Evolutionary conservation across 2,329 filamentous ascomycete genomes (phyloP), one percentile per base, ranked within the genome.

Genomic region (Aspergillus persii): DNA sequence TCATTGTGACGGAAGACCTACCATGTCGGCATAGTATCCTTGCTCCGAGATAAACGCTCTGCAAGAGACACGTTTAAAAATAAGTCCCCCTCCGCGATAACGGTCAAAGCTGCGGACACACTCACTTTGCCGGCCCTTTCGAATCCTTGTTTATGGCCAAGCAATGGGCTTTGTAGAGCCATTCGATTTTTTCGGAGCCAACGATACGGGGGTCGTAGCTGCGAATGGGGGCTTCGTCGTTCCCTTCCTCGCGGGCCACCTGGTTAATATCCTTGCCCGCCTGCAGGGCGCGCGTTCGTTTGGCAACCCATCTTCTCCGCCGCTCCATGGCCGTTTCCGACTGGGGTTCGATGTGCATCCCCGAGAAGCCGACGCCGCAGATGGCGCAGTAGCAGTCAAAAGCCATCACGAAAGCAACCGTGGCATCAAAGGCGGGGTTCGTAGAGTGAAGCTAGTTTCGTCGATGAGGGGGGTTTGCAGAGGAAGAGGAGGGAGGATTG

Each of bases 371-470:
- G 8, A 66, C 63, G 23, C 65, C 65, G 46, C 65, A 67, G 39
- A 67, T 59, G 33, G 65, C 63, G 46, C 65, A 67, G 59, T 67
- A 67, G 33, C 65, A 67, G 47, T 67, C 65, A 53, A 64, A 67
- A n/a, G 63, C 63, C 65, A 67, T 67, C 29, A 12, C 15, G 41
- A 47, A 9, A 12, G 44, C 8, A 12, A 7, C 4, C 15, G 15
- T 12, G 12, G 3, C 5, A n/a, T 12, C 44, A 5, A 47, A 15
- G 18, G 18, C 26, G 18, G 4, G 23, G 8, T 3, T 23, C 8
- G 12, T 23, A 27, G 44, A 8, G 26, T 1, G 18, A 23, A 26
- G 18, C 18, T 23, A 23, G 26, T 8, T 8, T 12, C 9, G 23
- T 26, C 44, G 18, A 41, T 15, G 44, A 47, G 18, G 44, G 4